Percentiles rank a stretch among this genome's conserved stretches.
Conservation (phyloP, 2,329 filamentous ascomycete species). For the Peltaster fructicola region DNA sequence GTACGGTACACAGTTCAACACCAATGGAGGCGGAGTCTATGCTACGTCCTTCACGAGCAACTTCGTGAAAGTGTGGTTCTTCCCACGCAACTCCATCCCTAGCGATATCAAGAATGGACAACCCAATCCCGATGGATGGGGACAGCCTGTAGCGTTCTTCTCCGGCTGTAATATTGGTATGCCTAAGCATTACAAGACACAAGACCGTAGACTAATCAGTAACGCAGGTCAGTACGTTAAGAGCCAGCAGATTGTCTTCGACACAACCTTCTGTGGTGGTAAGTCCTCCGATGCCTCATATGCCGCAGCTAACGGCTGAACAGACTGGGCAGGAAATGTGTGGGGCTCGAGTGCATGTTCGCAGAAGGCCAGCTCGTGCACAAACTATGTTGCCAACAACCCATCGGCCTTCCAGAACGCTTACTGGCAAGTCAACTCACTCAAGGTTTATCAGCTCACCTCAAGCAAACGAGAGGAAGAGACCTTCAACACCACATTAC, state of each 20-base stretch:
- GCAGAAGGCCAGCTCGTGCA: slow-evolving; percentile 16
- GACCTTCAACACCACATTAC: too few species aligned
- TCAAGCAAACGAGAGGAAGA: too few species aligned
- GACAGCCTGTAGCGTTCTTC: slow-evolving; percentile 46
- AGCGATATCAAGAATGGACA: slow-evolving; percentile 24
- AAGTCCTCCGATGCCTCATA: neutral
- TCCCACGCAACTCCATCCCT: slow-evolving; percentile 47
- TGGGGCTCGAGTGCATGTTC: slow-evolving; percentile 8
- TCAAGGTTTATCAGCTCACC: slow-evolving; percentile 23
- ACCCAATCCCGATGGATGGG: slow-evolving; percentile 47
- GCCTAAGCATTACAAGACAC: too few species aligned
- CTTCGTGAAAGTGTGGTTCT: slow-evolving; percentile 67
- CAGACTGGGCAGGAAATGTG: slow-evolving; percentile 1
- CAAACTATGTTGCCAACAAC: slow-evolving; percentile 14
- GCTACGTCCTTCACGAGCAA: slow-evolving; percentile 48
- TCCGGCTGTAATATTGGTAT: too few species aligned
- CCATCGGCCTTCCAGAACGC: slow-evolving; percentile 17
- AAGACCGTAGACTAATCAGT: too few species aligned
- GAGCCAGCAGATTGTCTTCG: slow-evolving; percentile 21
- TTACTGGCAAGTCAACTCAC: slow-evolving; percentile 24
- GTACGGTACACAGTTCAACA: slow-evolving; percentile 33
- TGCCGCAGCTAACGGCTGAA: neutral
- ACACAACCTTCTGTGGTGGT: slow-evolving; percentile 21
- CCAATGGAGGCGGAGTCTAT: slow-evolving; percentile 25
- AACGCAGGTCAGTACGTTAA: too few species aligned